Conservation (phyloP, 2,329 filamentous ascomycete genomes). For the Colletotrichum filicis region DNA sequence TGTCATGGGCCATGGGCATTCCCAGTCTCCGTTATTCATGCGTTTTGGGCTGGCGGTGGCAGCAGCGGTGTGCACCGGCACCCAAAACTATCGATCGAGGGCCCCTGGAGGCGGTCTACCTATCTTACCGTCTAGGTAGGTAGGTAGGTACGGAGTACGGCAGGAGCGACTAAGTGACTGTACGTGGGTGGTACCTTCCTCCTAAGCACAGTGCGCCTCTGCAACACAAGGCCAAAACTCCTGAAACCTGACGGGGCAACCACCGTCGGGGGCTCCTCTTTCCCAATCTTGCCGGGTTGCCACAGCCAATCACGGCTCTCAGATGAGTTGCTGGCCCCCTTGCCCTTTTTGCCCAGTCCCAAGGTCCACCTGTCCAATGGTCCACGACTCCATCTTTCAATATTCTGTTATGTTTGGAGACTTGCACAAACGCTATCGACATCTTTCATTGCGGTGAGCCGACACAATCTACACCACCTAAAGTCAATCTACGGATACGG, state of each 20-base stretch:
- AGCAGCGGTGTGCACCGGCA: constrained; percentile 19
- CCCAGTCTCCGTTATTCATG: constrained; percentile 33
- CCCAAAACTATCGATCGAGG: constrained; percentile 3
- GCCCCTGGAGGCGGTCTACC: background rate
- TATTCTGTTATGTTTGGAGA: constrained; percentile 2
- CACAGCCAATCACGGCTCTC: constrained; percentile 8
- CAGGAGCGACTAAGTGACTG: background rate
- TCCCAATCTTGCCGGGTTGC: background rate
- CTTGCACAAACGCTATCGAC: background rate
- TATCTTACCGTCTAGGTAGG: no score
- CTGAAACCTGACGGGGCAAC: constrained; percentile 49
- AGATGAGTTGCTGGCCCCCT: background rate
- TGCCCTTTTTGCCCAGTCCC: background rate
- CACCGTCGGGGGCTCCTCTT: background rate
- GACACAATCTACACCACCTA: background rate
- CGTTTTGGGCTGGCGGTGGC: constrained; percentile 4
- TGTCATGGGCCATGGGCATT: constrained; percentile 26
- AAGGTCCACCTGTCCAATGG: constrained; percentile 6
- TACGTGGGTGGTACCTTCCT: background rate
- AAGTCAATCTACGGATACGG: no score
- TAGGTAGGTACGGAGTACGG: no score
- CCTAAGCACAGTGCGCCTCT: background rate
- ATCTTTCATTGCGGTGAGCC: background rate
- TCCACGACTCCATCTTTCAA: background rate
- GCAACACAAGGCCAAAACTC: constrained; percentile 8